phyloP scores from a whole-genome alignment of 495 filamentous ascomycete genomes.

The Daldinia loculata region DNA sequence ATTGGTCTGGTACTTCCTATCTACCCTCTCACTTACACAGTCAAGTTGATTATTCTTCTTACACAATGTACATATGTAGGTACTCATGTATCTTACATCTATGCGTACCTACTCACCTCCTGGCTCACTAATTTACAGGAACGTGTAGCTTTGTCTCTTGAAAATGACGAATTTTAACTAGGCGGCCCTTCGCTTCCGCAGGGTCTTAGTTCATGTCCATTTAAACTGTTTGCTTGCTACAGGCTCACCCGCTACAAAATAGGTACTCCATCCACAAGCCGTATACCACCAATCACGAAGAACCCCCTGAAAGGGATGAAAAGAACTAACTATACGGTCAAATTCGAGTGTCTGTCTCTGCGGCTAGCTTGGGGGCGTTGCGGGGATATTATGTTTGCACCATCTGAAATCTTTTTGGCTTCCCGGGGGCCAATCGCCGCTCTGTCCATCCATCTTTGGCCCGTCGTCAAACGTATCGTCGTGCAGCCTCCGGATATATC shows the following conservation, averaged over 20 bases:
- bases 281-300: not conserved
- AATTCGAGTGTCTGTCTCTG: constrained; percentile 34
- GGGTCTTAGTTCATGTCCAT: not conserved
- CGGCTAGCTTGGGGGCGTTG: not conserved
- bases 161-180: not conserved
- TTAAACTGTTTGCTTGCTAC: not conserved
- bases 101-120: not conserved
- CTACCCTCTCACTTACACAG: too few species aligned
- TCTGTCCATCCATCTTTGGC: constrained; percentile 30
- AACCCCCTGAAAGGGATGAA: not conserved
- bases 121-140: not conserved
- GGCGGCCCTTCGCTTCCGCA: not conserved
- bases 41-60: not conserved
- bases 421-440: constrained; percentile 11
- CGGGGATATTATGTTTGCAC: constrained; percentile 34
- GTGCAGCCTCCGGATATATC: constrained; percentile 41
- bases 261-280: not conserved
- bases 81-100: not conserved
- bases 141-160: not conserved
- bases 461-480: constrained; percentile 14
- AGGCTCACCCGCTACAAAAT: not conserved
- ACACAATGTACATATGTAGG: not conserved
- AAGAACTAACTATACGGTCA: constrained; percentile 24
- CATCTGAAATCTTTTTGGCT: constrained; percentile 36
- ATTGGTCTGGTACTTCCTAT: too few species aligned